Base-by-base conservation (phyloP, 768 basidiomycete species). In the Russula foetens region DNA sequence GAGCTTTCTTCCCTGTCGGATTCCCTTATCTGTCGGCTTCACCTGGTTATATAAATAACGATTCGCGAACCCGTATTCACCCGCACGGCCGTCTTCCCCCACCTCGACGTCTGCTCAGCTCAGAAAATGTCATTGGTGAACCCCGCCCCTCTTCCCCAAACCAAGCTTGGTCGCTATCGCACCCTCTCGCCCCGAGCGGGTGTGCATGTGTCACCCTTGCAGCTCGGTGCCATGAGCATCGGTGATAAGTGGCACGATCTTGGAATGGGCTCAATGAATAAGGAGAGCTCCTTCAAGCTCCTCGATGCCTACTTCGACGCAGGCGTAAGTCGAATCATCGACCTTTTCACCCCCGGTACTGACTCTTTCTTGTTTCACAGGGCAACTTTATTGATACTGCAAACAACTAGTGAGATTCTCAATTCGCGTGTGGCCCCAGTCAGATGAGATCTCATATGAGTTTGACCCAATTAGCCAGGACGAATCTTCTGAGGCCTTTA, bases 301-400 rank as follows among this genome's bases (percentile, higher is more conserved):
- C 73, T 82, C 21, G 79, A 82, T 44, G 74, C 76, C 9, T 79
- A 66, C 66, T 74, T 71, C 50, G 72, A 76, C 12, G 72, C 72
- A 0, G 81, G 81, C 15, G 81, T 81, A 2, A 79, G 80, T 69
- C 75, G 75, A 23, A 35, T 35, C 58, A 49, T 23, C 68, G 21
- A 24, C 28, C n/a, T 26, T 4, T 17, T 15, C 19, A 7, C 21
- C 3, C 7, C 15, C 5, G 8, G 75, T 76, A 76, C 77, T 69
- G 71, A 75, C 33, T 43, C 67, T n/a, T 67, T 72, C 1, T 74
- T n/a, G n/a, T 35, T 11, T 35, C 2, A 35, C 66, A 75, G 68
- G 81, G 81, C 0, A 81, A 81, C 68, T 77, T 80, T 58, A 76
- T 81, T n/a, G 62, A 79, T 31, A 79, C 79, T 2, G 75, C 79